A percentile compares a stretch with the other conserved stretches of the same genome.
Evolutionary conservation across 345 rosid genomes (phyloP).

Genomic region (Viola odorata): DNA sequence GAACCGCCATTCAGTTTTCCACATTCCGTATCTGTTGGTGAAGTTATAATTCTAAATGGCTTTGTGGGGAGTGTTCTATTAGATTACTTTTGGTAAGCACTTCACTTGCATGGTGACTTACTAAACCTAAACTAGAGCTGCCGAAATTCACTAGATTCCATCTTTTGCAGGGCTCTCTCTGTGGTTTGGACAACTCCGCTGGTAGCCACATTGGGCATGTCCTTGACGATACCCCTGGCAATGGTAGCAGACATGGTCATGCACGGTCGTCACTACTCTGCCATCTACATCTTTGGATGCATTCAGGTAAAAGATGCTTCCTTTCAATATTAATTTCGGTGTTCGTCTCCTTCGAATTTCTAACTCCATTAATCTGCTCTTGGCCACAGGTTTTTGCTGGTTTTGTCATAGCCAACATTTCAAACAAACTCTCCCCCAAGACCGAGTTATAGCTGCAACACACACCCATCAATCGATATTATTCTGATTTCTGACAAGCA

Average conservation of each 20-base stretch:
- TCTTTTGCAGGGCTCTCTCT: constrained; percentile 56
- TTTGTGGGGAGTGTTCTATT: constrained; percentile 49
- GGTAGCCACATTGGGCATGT: constrained; percentile 71
- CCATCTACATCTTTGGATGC: constrained; percentile 65
- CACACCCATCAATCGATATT: too few relatives aligned
- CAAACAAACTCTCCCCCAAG: constrained; percentile 28
- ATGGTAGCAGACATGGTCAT: constrained; percentile 82
- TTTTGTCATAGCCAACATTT: constrained; percentile 44
- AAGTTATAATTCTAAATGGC: constrained; percentile 43
- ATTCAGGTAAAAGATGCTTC: constrained; percentile 39
- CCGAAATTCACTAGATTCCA: neutral
- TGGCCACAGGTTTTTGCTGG: constrained; percentile 58
- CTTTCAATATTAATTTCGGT: neutral
- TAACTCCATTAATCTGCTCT: neutral
- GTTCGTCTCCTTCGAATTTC: neutral
- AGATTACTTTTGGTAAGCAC: constrained; percentile 55
- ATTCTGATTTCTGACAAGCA: too few relatives aligned
- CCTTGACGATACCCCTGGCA: constrained; percentile 79
- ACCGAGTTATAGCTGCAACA: constrained; percentile 15
- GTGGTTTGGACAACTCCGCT: constrained; percentile 91
- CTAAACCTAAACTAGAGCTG: too few relatives aligned
- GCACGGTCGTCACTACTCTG: constrained; percentile 65
- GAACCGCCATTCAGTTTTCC: constrained; percentile 59
- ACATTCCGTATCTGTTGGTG: constrained; percentile 32
- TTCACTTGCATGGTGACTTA: too few relatives aligned